A percentile compares a stretch with the other conserved stretches of the same genome.
These are phyloP conservation scores for Hypoxylon cercidicola DNA, from an alignment of 495 filamentous ascomycete genomes.

Conservation along the genomic window DNA sequence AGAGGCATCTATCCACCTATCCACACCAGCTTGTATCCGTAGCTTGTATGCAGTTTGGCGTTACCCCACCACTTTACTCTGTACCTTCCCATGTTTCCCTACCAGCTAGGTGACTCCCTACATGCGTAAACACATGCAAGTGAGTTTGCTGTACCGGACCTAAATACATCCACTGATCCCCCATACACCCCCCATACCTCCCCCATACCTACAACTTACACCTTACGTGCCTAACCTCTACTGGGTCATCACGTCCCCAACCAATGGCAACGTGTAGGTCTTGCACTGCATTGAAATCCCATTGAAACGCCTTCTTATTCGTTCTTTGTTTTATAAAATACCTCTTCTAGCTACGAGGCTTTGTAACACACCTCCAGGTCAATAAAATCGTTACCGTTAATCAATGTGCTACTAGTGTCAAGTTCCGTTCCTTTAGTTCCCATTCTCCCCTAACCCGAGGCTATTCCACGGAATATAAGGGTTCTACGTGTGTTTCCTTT, in stretches of 20 bases:
- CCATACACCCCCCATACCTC: too few relatives aligned
- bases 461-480: conserved; percentile 30
- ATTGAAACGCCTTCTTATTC: neutral
- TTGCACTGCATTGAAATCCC: conserved; percentile 4
- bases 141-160: conserved; percentile 9
- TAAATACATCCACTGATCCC: too few relatives aligned
- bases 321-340: neutral
- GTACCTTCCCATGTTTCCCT: neutral
- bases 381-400: too few relatives aligned
- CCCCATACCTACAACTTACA: too few relatives aligned
- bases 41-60: conserved; percentile 20
- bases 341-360: neutral
- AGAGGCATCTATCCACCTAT: conserved; percentile 11
- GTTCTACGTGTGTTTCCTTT: conserved; percentile 6
- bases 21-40: conserved; percentile 36
- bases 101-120: neutral
- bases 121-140: conserved; percentile 32
- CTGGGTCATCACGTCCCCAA: neutral
- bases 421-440: neutral
- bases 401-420: conserved; percentile 1
- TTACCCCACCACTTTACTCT: conserved; percentile 23
- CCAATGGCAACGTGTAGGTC: neutral
- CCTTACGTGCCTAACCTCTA: too few relatives aligned
- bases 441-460: conserved; percentile 31
- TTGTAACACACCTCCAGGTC: too few relatives aligned